Conservation (phyloP, 1,139 yeast genomes). For the Dujonia santamariae region DNA sequence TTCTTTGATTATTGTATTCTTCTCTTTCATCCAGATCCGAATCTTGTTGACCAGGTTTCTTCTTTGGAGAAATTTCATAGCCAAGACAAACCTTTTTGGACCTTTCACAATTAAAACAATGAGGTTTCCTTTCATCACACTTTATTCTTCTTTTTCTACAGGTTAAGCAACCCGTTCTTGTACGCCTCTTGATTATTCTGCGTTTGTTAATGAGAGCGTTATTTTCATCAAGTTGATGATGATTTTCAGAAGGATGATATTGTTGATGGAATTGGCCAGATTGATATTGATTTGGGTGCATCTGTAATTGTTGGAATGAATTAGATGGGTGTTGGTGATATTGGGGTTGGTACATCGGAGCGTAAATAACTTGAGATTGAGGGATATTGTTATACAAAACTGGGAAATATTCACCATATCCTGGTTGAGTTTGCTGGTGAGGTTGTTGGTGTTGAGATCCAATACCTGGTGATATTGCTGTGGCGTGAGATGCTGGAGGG, state of each 20-base stretch:
- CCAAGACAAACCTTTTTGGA: constrained; percentile 69
- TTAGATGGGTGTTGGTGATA: constrained; percentile 1
- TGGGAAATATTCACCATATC: constrained; percentile 8
- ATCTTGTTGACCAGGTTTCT: constrained; percentile 9
- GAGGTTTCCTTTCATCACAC: constrained; percentile 75
- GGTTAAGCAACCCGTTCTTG: constrained; percentile 74
- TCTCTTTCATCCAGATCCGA: constrained; percentile 11
- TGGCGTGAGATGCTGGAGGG: constrained; percentile 1
- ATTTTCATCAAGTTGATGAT: constrained; percentile 22
- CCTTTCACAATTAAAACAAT: constrained; percentile 70
- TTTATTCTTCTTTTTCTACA: constrained; percentile 69
- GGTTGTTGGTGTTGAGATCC: constrained; percentile 4
- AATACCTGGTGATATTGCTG: constrained; percentile 3
- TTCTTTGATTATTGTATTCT: neutral
- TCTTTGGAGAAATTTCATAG: constrained; percentile 40
- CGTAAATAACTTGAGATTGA: constrained; percentile 6
- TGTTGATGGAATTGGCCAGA: constrained; percentile 8
- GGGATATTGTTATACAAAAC: constrained; percentile 7
- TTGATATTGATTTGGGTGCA: constrained; percentile 10
- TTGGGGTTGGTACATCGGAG: constrained; percentile 7
- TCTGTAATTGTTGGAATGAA: constrained; percentile 6
- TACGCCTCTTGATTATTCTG: constrained; percentile 48
- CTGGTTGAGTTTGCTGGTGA: neutral
- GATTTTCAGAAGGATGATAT: constrained; percentile 5
- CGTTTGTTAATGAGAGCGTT: constrained; percentile 37